Evolutionary conservation across 768 basidiomycete genomes (phyloP), one percentile per base, ranked within the genome.

Genomic region (Suillus clintonianus): DNA sequence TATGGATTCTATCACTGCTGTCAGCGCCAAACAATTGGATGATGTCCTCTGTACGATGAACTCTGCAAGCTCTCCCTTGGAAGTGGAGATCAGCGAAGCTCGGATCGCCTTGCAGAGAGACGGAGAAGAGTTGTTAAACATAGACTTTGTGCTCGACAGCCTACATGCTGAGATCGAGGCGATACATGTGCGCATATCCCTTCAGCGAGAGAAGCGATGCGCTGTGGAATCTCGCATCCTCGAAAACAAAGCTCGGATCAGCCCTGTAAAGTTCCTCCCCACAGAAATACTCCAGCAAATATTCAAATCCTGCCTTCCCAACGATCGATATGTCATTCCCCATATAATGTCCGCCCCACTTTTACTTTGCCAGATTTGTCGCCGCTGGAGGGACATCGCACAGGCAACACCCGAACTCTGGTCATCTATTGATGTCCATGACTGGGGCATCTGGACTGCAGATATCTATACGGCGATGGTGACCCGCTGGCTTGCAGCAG

Each of bases 221-320:
- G 47, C 19, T 17, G 42, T 74, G 24, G 57, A 66, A 32, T 63
- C 51, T 19, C 67, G 72, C 42, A 22, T 74, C 13, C 62, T 63
- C 15, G 45, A 68, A 42, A 67, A 73, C 22, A 73, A 63, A 17
- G 75, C 74, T 58, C 70, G 66, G 5, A 66, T 77, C 64, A 77
- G 71, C 62, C 70, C 68, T 39, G 39, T 74, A 34, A 76, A 72
- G 5, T 55, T 58, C 7, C 54, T 77, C 47, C 77, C 77, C 45
- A 68, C 74, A 34, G 76, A 78, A 62, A 22, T 78, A 0, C 67
- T 77, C 5, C 73, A 76, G 61, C 72, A 75, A 36, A 74, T 78
- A 32, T 76, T 76, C 36, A 65, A 61, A 53, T 64, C 56, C 39
- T 78, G 74, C 32, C 36, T 76, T 2, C 75, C 68, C 0, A 66